Evolutionary conservation across 2,329 filamentous ascomycete genomes (phyloP).

Genomic region (Dactylellina sp.): DNA sequence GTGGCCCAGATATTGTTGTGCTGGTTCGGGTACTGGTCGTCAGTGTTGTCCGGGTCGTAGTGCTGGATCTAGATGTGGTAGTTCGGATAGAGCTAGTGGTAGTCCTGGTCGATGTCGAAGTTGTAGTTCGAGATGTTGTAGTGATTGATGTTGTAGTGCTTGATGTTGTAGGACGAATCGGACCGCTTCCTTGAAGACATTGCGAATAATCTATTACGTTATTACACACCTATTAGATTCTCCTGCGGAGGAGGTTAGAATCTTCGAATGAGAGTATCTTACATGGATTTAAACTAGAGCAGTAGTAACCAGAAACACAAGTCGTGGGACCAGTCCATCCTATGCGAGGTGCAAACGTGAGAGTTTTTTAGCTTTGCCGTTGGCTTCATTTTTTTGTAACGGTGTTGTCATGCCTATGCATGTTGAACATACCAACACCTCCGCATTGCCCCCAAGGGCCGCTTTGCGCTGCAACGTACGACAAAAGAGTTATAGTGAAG

Average conservation of each 20-base stretch:
- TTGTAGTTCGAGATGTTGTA: not conserved
- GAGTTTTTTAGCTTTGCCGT: not conserved
- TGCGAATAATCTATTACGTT: slow-evolving; percentile 26
- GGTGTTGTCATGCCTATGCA: not conserved
- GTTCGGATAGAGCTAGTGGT: not conserved
- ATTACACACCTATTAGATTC: not conserved
- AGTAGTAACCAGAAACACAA: slow-evolving; percentile 25
- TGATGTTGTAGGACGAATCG: not conserved
- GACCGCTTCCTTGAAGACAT: slow-evolving; percentile 14
- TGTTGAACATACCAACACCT: slow-evolving; percentile 12
- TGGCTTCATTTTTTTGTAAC: not conserved
- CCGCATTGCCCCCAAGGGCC: slow-evolving; percentile 30
- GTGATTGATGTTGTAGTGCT: not conserved
- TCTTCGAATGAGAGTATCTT: not conserved
- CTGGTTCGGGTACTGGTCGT: too few species aligned
- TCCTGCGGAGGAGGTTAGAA: too few species aligned
- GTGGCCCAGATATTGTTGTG: slow-evolving; percentile 13
- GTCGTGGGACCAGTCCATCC: slow-evolving; percentile 25
- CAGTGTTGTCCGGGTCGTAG: not conserved
- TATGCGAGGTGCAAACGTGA: not conserved
- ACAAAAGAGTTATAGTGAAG: not conserved
- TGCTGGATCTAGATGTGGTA: slow-evolving; percentile 7
- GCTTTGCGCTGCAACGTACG: slow-evolving; percentile 14
- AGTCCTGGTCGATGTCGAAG: slow-evolving; percentile 1
- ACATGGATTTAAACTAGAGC: slow-evolving; percentile 35